Evolutionary conservation across 2,329 filamentous ascomycete species (phyloP).

Genomic region (Phaeosphaeria sp.): DNA sequence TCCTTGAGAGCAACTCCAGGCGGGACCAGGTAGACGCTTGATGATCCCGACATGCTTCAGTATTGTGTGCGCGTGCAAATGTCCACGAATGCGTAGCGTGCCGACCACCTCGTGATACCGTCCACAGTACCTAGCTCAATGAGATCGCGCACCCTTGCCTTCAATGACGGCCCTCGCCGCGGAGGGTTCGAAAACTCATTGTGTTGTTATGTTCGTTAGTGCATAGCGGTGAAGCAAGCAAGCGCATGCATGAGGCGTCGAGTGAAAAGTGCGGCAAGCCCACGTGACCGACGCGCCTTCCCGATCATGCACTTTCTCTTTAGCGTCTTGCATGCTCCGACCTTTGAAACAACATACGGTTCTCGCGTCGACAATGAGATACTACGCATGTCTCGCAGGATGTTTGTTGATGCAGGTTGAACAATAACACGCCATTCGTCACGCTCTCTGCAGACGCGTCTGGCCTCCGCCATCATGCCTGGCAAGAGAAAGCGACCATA

Average conservation of each 20-base stretch:
- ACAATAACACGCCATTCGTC: not conserved
- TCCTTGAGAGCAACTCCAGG: slow-evolving; percentile 20
- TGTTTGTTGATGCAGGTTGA: not conserved
- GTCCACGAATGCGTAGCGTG: not conserved
- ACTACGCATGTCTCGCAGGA: not conserved
- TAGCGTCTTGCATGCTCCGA: not conserved
- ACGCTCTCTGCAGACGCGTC: not conserved
- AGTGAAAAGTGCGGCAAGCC: not conserved
- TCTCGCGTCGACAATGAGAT: not conserved
- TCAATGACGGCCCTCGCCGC: not conserved
- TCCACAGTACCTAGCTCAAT: not conserved
- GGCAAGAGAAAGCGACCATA: slow-evolving; percentile 36
- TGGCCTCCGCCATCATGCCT: slow-evolving; percentile 31
- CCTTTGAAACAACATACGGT: not conserved
- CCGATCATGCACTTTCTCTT: too few species aligned
- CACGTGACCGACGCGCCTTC: not conserved
- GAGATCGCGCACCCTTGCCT: not conserved
- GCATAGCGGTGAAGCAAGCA: too few species aligned
- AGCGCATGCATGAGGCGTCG: too few species aligned
- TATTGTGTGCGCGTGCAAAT: not conserved
- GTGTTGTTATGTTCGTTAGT: not conserved
- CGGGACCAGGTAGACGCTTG: not conserved
- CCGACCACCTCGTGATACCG: not conserved
- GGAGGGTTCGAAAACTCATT: not conserved
- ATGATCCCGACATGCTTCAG: slow-evolving; percentile 9